Conservation (phyloP, 768 basidiomycete species). For the Suillus decipiens region DNA sequence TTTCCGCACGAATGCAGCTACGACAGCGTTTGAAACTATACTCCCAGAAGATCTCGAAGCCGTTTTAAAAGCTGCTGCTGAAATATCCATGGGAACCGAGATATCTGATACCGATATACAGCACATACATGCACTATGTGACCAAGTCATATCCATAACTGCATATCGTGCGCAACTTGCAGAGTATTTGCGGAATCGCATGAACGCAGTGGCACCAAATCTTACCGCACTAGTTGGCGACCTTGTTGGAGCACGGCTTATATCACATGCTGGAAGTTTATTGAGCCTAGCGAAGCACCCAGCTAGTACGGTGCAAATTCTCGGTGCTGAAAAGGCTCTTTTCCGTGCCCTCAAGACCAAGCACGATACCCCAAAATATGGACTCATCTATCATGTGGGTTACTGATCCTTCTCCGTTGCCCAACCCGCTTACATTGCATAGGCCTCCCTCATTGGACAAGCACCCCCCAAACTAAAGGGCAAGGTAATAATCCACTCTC, state of each 20-base stretch:
- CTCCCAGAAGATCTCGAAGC: constrained; percentile 98
- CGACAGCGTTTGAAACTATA: constrained; percentile 84
- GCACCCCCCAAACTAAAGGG: constrained; percentile 98
- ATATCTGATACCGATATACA: constrained; percentile 95
- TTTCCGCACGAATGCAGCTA: constrained; percentile 90
- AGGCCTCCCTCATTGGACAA: constrained; percentile 96
- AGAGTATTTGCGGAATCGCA: constrained; percentile 96
- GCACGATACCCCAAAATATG: constrained; percentile 98
- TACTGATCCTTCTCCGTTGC: background rate
- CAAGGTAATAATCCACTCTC: constrained; percentile 58
- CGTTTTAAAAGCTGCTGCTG: constrained; percentile 91
- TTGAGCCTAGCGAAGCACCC: constrained; percentile 74
- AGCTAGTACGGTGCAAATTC: constrained; percentile 76
- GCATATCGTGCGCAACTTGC: constrained; percentile 93
- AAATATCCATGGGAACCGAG: constrained; percentile 99
- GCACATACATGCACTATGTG: constrained; percentile 97
- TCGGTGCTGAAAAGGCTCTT: constrained; percentile 76
- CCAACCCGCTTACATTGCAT: constrained; percentile 9
- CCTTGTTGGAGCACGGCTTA: constrained; percentile 73
- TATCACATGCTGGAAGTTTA: constrained; percentile 73
- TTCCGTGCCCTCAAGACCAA: constrained; percentile 80
- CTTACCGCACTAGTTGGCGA: constrained; percentile 83
- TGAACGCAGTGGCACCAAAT: constrained; percentile 98
- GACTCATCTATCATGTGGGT: constrained; percentile 95
- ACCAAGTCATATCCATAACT: constrained; percentile 97